Evolutionary conservation across 192 early-diverging fungal species (phyloP), one percentile per base, ranked within the genome.

Genomic region (Funneliformis geosporum): DNA sequence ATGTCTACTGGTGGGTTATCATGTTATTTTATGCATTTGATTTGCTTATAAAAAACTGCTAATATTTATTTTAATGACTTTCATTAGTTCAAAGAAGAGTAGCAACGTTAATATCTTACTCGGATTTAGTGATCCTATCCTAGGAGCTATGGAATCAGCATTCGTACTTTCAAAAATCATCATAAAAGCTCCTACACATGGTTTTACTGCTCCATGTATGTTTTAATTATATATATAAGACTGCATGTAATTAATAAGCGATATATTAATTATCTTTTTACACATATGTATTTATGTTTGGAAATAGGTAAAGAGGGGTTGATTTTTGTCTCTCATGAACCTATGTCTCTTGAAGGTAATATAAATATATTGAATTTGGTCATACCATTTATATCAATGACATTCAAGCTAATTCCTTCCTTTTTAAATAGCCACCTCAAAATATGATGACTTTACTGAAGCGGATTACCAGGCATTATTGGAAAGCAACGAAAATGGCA

Each of bases 151-250:
- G 28, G 80, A 82, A 40, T 47, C 55, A 10, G 81, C 80, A 27
- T 89, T 84, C 67, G 84, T 87, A 11, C 25, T 89, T 39, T 81
- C 86, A 11, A 80, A 84, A 66, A 81, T 89, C 46, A 83, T 83
- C 21, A 83, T 86, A 23, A 86, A 86, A 66, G 83, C 84, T 23
- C 88, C 88, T 2, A 83, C 76, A 9, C 82, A 84, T n/a, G 88
- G 88, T 14, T 89, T 83, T 55, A 89, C 88, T 21, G 88, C 86
- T 8, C 88, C 88, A 66, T 89, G 88, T 85, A 82, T 66, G 55
- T 67, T 23, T 75, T 21, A 27, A 7, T 46, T 43, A 12, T 8
- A 16, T 18, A 47, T 61, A 66, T 44, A 2, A 21, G 18, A 55
- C 50, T 55, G 2, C 50, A 55, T 18, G 16, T 21, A 18, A 6